Conservation (phyloP, 1,284 basidiomycete species). For the Termitomyces sp. region DNA sequence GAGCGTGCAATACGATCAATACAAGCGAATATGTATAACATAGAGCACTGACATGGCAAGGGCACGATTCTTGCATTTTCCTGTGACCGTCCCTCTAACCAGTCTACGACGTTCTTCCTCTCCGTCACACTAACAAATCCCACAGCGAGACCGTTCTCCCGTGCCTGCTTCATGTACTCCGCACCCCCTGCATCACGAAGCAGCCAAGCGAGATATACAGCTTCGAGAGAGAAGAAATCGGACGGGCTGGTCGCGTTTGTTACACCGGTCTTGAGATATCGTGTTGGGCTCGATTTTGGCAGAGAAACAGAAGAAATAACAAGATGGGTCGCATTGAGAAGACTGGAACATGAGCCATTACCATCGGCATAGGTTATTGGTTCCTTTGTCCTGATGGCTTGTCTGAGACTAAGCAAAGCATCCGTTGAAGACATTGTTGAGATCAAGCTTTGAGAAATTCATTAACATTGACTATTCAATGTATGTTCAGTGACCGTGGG, state of each 20-base stretch:
- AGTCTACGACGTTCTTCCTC: constrained; percentile 78
- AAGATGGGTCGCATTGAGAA: constrained; percentile 60
- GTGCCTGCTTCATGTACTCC: constrained; percentile 83
- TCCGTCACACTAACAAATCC: constrained; percentile 86
- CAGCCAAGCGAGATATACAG: constrained; percentile 78
- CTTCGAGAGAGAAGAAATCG: constrained; percentile 76
- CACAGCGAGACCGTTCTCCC: constrained; percentile 65
- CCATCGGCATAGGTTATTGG: constrained; percentile 47
- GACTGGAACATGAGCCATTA: constrained; percentile 40
- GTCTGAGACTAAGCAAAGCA: constrained; percentile 48
- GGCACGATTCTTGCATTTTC: constrained; percentile 57
- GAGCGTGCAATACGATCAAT: neutral
- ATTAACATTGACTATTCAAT: too few relatives aligned
- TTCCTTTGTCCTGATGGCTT: constrained; percentile 49
- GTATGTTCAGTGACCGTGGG: neutral
- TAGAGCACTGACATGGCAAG: constrained; percentile 41
- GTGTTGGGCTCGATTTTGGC: constrained; percentile 69
- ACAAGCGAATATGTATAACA: constrained; percentile 12
- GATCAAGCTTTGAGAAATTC: neutral
- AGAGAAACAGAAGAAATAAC: constrained; percentile 52
- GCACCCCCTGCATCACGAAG: constrained; percentile 67
- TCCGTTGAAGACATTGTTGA: constrained; percentile 36
- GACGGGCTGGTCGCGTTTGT: constrained; percentile 38
- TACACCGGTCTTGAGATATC: constrained; percentile 59
- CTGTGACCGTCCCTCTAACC: constrained; percentile 64